phyloP scores from a whole-genome alignment of 495 filamentous ascomycete genomes.

The Penicillium salamii region DNA sequence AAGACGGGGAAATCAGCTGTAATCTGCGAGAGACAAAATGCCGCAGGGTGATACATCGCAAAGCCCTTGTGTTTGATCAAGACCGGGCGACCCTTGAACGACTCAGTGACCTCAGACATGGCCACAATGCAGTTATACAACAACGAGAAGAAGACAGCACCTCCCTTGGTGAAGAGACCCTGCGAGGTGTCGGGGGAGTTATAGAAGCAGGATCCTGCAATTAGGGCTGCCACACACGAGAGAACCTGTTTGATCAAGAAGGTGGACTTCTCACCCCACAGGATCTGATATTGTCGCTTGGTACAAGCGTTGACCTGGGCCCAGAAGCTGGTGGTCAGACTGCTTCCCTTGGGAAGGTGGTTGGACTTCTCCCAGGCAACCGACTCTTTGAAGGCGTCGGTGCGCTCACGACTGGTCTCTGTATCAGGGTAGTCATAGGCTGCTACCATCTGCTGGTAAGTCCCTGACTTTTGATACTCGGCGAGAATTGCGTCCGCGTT shows the following conservation, averaged over 20 bases:
- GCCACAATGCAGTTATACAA: constrained; percentile 71
- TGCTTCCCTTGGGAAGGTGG: constrained; percentile 36
- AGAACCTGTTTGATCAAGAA: constrained; percentile 55
- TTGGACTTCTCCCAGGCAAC: constrained; percentile 40
- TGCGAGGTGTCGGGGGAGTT: constrained; percentile 29
- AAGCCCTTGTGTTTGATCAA: constrained; percentile 73
- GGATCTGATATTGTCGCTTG: constrained; percentile 52
- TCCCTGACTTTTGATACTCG: constrained; percentile 37
- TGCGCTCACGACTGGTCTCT: constrained; percentile 38
- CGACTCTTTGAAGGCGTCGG: constrained; percentile 45
- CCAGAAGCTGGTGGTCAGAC: constrained; percentile 55
- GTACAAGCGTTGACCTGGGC: constrained; percentile 54
- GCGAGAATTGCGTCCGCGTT: constrained; percentile 37
- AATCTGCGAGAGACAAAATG: constrained; percentile 66
- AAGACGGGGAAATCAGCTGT: constrained; percentile 66
- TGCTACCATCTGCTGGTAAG: constrained; percentile 28
- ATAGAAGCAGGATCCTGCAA: constrained; percentile 40
- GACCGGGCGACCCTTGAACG: constrained; percentile 65
- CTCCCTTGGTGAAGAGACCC: constrained; percentile 51
- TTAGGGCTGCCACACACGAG: constrained; percentile 33
- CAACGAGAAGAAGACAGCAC: constrained; percentile 64
- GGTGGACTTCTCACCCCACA: constrained; percentile 58
- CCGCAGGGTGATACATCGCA: constrained; percentile 69
- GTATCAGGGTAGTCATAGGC: constrained; percentile 49
- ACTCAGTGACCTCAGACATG: constrained; percentile 66